Evolutionary conservation across 192 early-diverging fungal species (phyloP).

Genomic region (Obelidium mucronatum): DNA sequence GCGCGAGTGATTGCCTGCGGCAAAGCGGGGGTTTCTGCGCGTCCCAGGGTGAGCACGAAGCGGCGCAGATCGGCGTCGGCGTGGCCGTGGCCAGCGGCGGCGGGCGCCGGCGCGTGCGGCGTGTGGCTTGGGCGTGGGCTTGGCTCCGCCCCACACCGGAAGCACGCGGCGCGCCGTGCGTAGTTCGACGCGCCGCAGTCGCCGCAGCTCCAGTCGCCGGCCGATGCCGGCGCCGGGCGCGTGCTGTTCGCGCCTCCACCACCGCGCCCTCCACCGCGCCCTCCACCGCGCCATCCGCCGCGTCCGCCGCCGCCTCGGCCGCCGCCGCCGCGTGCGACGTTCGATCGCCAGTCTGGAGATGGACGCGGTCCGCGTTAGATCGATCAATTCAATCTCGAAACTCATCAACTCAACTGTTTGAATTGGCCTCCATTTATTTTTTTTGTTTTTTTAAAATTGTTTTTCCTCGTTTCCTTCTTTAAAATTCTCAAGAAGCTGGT

Average conservation of each 20-base stretch:
- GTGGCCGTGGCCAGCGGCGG: neutral
- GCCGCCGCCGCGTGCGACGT: too few relatives aligned
- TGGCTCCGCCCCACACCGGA: neutral
- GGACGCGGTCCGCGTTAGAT: too few relatives aligned
- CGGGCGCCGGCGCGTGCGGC: neutral
- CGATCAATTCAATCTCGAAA: too few relatives aligned
- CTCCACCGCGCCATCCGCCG: constrained; percentile 15
- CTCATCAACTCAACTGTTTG: too few relatives aligned
- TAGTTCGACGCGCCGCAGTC: neutral
- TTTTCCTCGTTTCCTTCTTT: too few relatives aligned
- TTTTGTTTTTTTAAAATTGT: too few relatives aligned
- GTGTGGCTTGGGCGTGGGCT: neutral
- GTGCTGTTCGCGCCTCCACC: constrained; percentile 23
- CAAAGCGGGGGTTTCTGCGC: neutral
- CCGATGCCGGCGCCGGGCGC: neutral
- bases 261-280: constrained; percentile 26
- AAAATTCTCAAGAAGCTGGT: too few relatives aligned
- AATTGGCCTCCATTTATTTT: too few relatives aligned
- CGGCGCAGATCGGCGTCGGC: neutral
- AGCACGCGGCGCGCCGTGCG: neutral
- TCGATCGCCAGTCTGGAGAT: too few relatives aligned
- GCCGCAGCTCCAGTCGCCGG: neutral
- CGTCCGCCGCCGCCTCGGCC: constrained; percentile 27
- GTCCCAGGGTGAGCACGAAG: neutral
- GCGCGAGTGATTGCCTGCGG: neutral